A percentile compares a stretch with the other conserved stretches of the same genome.
These are phyloP conservation scores for Auxenochlorella protothecoides DNA, from an alignment of 139 green algal genomes.

Conservation along the genomic window DNA sequence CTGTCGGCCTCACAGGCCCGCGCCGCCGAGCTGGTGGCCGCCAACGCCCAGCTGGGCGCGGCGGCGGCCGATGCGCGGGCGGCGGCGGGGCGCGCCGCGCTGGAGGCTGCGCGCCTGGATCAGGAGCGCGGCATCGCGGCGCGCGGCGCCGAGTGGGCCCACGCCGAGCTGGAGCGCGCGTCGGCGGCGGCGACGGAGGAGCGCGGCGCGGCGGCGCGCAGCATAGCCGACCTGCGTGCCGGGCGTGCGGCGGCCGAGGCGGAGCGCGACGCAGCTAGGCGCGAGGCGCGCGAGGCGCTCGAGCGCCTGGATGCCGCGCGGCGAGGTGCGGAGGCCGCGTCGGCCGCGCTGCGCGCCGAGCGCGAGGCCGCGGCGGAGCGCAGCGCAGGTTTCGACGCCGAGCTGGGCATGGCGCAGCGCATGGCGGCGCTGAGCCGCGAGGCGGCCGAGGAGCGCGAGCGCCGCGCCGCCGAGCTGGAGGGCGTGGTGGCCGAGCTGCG, in stretches of 20 bases:
- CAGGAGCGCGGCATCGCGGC: conserved; percentile 34
- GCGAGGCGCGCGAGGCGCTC: too few relatives aligned
- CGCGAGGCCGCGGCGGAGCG: conserved; percentile 16
- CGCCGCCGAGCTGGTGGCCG: background rate
- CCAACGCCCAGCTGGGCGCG: conserved; percentile 20
- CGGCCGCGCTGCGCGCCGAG: conserved; percentile 13
- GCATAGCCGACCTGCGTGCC: too few relatives aligned
- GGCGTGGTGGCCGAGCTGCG: conserved; percentile 37
- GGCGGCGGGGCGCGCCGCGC: conserved; percentile 8
- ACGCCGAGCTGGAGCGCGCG: too few relatives aligned
- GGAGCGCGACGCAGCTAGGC: too few relatives aligned
- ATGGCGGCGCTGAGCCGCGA: conserved; percentile 37
- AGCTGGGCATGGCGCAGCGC: conserved; percentile 32
- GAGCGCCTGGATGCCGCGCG: background rate
- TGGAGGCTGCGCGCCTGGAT: conserved; percentile 19
- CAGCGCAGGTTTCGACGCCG: conserved; percentile 25
- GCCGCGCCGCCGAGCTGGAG: conserved; percentile 36
- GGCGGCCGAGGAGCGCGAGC: conserved; percentile 24
- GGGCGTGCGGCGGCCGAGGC: too few relatives aligned
- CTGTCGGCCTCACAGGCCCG: background rate
- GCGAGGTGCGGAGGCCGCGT: conserved; percentile 8
- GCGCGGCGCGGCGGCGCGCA: too few relatives aligned
- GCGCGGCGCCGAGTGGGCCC: too few relatives aligned
- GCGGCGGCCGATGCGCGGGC: conserved; percentile 24
- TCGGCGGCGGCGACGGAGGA: too few relatives aligned